Conservation (phyloP, 768 basidiomycete genomes). For the Rhizopogon roseolus region DNA sequence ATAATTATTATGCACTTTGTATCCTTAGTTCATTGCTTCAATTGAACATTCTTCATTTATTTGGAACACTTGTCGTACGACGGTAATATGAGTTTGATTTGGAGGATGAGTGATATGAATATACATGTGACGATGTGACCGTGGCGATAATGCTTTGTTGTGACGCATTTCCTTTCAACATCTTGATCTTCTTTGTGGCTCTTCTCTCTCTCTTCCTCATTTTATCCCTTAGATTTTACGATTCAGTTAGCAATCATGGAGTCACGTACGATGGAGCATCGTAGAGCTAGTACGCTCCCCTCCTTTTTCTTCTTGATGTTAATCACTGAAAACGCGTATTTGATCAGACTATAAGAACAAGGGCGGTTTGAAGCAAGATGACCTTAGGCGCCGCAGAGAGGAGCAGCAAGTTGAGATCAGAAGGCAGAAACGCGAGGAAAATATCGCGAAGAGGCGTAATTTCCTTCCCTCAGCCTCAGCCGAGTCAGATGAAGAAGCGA, state of each 20-base stretch:
- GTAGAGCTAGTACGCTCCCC: constrained; percentile 58
- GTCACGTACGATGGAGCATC: constrained; percentile 70
- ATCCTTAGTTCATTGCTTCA: constrained; percentile 2
- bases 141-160: constrained; percentile 6
- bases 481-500: constrained; percentile 92
- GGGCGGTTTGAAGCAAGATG: constrained; percentile 83
- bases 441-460: constrained; percentile 96
- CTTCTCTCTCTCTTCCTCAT: constrained; percentile 6
- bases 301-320: constrained; percentile 6
- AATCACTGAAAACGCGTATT: constrained; percentile 33
- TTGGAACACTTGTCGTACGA: not conserved
- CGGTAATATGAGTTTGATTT: not conserved
- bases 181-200: constrained; percentile 4
- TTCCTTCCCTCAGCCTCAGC: constrained; percentile 68
- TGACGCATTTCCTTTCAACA: constrained; percentile 12
- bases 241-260: constrained; percentile 34
- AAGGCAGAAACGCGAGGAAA: constrained; percentile 97
- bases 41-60: constrained; percentile 1
- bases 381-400: constrained; percentile 93
- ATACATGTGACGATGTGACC: constrained; percentile 3
- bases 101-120: constrained; percentile 5
- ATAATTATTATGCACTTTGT: constrained; percentile 19
- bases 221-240: constrained; percentile 4
- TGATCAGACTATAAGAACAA: constrained; percentile 84
- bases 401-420: constrained; percentile 99